These are phyloP conservation scores for Monosporozyma servazzii DNA, from an alignment of 805 yeast genomes.

Conservation along the genomic window DNA sequence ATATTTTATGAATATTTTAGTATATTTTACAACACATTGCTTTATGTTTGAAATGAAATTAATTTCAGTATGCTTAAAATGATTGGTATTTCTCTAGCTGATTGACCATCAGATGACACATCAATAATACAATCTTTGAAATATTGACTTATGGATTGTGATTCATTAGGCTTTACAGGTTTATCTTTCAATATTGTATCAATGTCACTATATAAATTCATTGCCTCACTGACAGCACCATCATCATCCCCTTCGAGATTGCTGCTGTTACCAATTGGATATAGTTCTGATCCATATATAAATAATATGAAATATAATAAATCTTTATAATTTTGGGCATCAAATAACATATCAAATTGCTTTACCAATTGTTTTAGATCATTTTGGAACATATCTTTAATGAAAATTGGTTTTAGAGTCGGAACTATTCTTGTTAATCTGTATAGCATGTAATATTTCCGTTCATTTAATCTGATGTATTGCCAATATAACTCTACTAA, in stretches of 20 bases:
- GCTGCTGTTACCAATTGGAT: slow-evolving; percentile 14
- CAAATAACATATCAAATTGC: slow-evolving; percentile 17
- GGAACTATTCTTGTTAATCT: slow-evolving; percentile 19
- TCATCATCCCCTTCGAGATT: background rate
- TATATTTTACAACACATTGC: background rate
- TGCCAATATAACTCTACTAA: background rate
- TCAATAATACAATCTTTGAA: slow-evolving; percentile 19
- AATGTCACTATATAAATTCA: background rate
- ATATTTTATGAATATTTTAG: slow-evolving; percentile 4
- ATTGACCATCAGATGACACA: slow-evolving; percentile 10
- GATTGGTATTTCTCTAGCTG: slow-evolving; percentile 22
- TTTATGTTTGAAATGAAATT: slow-evolving; percentile 4
- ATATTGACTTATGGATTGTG: slow-evolving; percentile 8
- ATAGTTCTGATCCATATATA: slow-evolving; percentile 15
- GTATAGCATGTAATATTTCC: slow-evolving; percentile 19
- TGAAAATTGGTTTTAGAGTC: slow-evolving; percentile 9
- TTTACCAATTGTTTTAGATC: slow-evolving; percentile 5
- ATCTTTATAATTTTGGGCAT: slow-evolving; percentile 11
- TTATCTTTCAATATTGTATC: background rate
- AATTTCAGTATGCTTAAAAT: slow-evolving; percentile 16
- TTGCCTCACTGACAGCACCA: background rate
- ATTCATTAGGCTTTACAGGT: background rate
- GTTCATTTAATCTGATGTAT: slow-evolving; percentile 4
- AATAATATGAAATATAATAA: slow-evolving; percentile 22
- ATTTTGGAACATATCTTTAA: slow-evolving; percentile 7